Percentiles rank a stretch among this genome's conserved stretches.
phyloP scores from a whole-genome alignment of 768 basidiomycete species.

The Suillus cothurnatus region DNA sequence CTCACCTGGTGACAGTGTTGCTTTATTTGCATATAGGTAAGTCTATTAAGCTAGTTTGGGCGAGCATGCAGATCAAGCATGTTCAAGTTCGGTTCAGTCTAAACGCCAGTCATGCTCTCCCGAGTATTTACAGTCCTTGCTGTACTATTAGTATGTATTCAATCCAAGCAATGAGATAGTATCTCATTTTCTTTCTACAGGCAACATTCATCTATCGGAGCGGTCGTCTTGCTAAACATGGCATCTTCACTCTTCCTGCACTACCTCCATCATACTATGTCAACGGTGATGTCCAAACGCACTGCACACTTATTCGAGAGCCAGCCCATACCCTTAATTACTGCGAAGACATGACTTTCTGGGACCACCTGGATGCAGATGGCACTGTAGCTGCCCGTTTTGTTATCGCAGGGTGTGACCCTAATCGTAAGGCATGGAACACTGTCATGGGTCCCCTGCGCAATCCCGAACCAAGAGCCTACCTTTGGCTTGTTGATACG shows the following conservation, averaged over 20 bases:
- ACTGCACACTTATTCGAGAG: slow-evolving; percentile 45
- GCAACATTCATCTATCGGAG: slow-evolving; percentile 47
- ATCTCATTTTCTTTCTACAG: slow-evolving; percentile 28
- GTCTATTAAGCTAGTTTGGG: neutral
- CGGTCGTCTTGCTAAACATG: slow-evolving; percentile 42
- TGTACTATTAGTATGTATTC: slow-evolving; percentile 1
- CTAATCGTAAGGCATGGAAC: slow-evolving; percentile 62
- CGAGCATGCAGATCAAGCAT: neutral
- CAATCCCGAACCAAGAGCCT: slow-evolving; percentile 59
- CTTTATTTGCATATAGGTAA: neutral
- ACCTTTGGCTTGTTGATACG: slow-evolving; percentile 57
- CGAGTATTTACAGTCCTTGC: neutral
- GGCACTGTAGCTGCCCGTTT: slow-evolving; percentile 45
- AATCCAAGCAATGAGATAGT: neutral
- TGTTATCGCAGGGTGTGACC: slow-evolving; percentile 46
- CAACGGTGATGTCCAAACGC: slow-evolving; percentile 47
- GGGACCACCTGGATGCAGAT: slow-evolving; percentile 52
- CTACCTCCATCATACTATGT: slow-evolving; percentile 55
- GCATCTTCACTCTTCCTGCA: slow-evolving; percentile 42
- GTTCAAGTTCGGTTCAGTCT: neutral
- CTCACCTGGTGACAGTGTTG: neutral
- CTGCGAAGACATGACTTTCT: slow-evolving; percentile 70
- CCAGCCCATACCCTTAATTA: slow-evolving; percentile 37
- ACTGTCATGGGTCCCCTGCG: slow-evolving; percentile 73
- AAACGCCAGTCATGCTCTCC: neutral